Evolutionary conservation across 2,329 filamentous ascomycete genomes (phyloP), one percentile per base, ranked within the genome.

Genomic region (Escovopsis weberi): DNA sequence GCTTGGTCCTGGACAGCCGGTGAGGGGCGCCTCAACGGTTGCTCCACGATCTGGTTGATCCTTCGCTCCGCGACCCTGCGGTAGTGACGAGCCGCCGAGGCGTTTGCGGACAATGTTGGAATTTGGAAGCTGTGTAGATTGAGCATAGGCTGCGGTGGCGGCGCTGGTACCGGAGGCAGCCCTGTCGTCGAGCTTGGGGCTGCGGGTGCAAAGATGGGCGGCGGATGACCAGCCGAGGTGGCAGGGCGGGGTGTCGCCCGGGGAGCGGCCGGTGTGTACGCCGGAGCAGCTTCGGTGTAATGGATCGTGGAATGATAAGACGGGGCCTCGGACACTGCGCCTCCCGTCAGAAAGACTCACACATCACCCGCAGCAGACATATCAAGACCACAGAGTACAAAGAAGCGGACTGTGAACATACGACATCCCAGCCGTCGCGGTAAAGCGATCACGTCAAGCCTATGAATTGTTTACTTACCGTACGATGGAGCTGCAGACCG

Each of bases 401-500:
- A 36, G 34, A 15, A 36, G 7, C n/a, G 12, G 34, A 9, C 11
- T 8, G 10, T 36, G n/a, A 18, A 6, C n/a, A 15, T 36, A 36
- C 23, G 23, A 23, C 23, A 23, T 23, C 23, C 6, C 23, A 23
- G 23, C 6, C 23, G 23, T 23, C 23, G 23, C 6, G 23, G 12
- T 15, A 34, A 34, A 12, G 28, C 15, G 26, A 37, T 9, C 12
- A 34, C 37, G 19, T 12, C 37, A 26, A 12, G 12, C 12, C 12
- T 38, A 6, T 8, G 8, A 19, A 30, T 12, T 11, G 36, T 19
- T 5, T 33, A 63, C 72, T 67, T 51, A 78, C 74, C 66, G 57
- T 82, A 82, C 9, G 79, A 82, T 35, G 79, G 79, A n/a, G 78
- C 78, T 7, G 71, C 71, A 15, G 78, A 82, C 50, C 67, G 75